Evolutionary conservation across 495 filamentous ascomycete species (phyloP).

Genomic region (Aspergillus ostianus): DNA sequence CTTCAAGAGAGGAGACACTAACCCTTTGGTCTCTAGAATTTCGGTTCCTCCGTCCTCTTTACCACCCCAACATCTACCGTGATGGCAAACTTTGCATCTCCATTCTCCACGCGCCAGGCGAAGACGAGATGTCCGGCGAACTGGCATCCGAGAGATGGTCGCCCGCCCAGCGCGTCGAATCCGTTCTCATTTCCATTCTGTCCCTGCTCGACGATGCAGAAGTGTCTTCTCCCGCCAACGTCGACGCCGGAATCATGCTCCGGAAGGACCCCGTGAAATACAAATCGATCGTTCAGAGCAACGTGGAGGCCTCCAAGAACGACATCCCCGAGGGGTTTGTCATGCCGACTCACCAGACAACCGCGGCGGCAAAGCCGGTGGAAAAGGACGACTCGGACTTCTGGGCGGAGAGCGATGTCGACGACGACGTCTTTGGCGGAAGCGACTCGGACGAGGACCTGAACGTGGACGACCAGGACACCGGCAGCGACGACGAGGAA

Average conservation of each 20-base stretch:
- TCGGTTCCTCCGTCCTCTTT: constrained; percentile 75
- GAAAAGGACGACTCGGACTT: constrained; percentile 77
- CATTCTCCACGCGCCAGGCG: constrained; percentile 88
- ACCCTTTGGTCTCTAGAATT: constrained; percentile 54
- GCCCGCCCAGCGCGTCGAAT: constrained; percentile 88
- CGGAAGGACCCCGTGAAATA: constrained; percentile 68
- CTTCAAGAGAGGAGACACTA: not conserved
- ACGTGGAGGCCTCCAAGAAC: constrained; percentile 69
- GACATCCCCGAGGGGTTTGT: constrained; percentile 79
- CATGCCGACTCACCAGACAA: constrained; percentile 72
- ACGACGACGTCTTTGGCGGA: constrained; percentile 76
- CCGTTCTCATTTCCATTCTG: constrained; percentile 87
- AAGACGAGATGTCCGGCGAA: constrained; percentile 90
- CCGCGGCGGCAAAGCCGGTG: constrained; percentile 55
- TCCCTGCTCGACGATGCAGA: constrained; percentile 95
- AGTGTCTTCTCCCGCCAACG: constrained; percentile 88
- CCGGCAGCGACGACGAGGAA: constrained; percentile 54
- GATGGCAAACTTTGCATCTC: constrained; percentile 94
- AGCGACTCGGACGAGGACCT: constrained; percentile 61
- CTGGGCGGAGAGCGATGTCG: constrained; percentile 76
- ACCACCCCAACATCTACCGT: constrained; percentile 90
- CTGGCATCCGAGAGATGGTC: constrained; percentile 87
- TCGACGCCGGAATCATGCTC: constrained; percentile 86
- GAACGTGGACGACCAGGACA: constrained; percentile 57
- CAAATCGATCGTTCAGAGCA: constrained; percentile 62